Base-by-base conservation (phyloP, 257 asterid species). In the Striga asiatica region DNA sequence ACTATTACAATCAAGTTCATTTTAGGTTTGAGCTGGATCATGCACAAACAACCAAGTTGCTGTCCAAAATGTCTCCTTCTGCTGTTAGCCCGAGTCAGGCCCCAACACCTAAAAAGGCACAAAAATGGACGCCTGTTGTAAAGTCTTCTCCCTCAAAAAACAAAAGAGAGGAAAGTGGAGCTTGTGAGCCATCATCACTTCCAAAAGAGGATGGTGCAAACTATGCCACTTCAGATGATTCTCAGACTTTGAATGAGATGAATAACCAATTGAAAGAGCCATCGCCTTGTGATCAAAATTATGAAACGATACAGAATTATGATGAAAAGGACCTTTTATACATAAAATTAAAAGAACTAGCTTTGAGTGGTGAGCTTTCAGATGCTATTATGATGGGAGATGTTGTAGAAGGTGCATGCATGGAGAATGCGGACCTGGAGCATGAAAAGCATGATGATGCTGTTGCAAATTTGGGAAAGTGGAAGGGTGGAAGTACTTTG, bases 11-110 rank as follows among this genome's bases (percentile, higher is more conserved):
- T 28, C 72, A 64, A 9, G 35, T 6, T 25, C 84, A 72, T 67
- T 86, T 89, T 83, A 69, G 79, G 77, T 86, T 86, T 73, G 96
- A 89, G 73, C 72, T 89, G 68, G 98, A 89, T 68, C 89, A 76
- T 63, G 57, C 74, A 64, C 97, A 89, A 74, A 56, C 95, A 22
- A 74, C 64, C 69, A 83, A 72, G 58, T 65, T 89, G 73, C 50
- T 71, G 14, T 67, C 89, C 65, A 70, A 65, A 32, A 46, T 91
- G 58, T 75, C 84, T 38, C 61, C 85, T 39, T 38, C 34, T 12
- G 28, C 52, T 10, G 29, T 54, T 55, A 60, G 70, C 48, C 60
- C 84, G 3, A 49, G 77, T 50, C n/a, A n/a, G n/a, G 13, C 64
- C 28, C 34, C 49, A 39, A 20, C 39, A 57, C 67, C 76, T 22